Base-by-base conservation (phyloP, 2,329 filamentous ascomycete species). In the Sporothrix euskadiensis region DNA sequence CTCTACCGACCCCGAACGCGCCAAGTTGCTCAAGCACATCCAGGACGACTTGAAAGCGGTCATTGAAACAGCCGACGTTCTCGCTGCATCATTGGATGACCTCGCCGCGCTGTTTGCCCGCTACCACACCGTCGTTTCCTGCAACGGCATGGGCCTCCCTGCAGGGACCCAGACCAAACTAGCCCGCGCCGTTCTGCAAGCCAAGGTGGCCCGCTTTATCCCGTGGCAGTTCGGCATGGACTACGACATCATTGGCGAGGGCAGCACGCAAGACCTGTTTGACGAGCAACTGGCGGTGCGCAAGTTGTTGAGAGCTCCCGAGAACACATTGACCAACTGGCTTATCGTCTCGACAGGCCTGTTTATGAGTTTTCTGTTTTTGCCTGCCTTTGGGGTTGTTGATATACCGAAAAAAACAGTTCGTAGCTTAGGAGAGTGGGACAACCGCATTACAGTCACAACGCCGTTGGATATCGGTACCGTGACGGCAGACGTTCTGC, bases 191-290 rank as follows among this genome's bases (percentile, higher is more conserved):
- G 75, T 57, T 4, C 61, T 92, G 0, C 79, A 80, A 12, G 88
- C 87, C 0, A 80, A 82, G 0, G 84, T 86, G n/a, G n/a, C 0
- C 76, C 80, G 16, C 0, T 93, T 86, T 78, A 85, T 93, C 22
- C 91, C 91, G 0, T 93, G 91, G 91, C 91, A 93, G 79, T 93
- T 90, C 79, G 91, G 91, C 0, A 87, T 92, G 32, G 89, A 93
- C 78, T 93, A 93, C 80, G 90, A 93, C 73, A 79, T 82, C 39
- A 88, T 92, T 19, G 89, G 89, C 0, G 79, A 82, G 0, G 86
- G 87, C 0, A 88, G 86, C 35, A 83, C 87, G 59, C 90, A 92
- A 79, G 86, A 89, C 47, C 78, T 93, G 16, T 93, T 92, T 76
- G 89, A 90, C 74, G 90, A 92, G 83, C 90, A 92, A 81, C 82